Evolutionary conservation across 495 filamentous ascomycete genomes (phyloP).

Genomic region (Tetracladium setigerum): DNA sequence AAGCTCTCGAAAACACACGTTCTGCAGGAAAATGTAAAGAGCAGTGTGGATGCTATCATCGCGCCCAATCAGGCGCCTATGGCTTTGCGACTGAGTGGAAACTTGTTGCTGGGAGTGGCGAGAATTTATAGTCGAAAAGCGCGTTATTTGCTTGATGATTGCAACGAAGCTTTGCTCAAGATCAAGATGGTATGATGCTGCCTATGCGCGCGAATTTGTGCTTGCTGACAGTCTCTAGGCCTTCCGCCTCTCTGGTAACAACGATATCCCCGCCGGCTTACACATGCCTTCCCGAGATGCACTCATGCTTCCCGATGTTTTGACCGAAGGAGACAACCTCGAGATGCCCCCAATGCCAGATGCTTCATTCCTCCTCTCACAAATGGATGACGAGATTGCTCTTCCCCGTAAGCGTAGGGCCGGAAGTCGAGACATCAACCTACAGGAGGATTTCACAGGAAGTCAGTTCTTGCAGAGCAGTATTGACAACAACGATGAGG

Average conservation of each 20-base stretch:
- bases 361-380: conserved; percentile 64
- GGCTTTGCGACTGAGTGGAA: conserved; percentile 87
- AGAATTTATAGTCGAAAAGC: conserved; percentile 96
- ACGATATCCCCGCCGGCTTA: conserved; percentile 64
- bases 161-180: conserved; percentile 92
- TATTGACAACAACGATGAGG: conserved; percentile 39
- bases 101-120: conserved; percentile 90
- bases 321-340: conserved; percentile 85
- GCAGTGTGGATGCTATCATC: conserved; percentile 90
- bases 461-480: conserved; percentile 65
- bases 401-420: conserved; percentile 49
- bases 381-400: conserved; percentile 46
- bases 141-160: conserved; percentile 91
- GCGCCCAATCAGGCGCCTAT: conserved; percentile 90
- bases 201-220: background rate
- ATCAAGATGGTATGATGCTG: conserved; percentile 80
- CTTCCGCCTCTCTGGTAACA: conserved; percentile 71
- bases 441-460: conserved; percentile 49
- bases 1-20: conserved; percentile 95
- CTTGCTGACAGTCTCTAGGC: conserved; percentile 46
- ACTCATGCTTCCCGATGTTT: conserved; percentile 75
- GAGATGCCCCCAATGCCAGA: conserved; percentile 57
- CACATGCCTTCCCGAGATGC: conserved; percentile 57
- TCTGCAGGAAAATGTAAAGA: conserved; percentile 83
- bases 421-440: conserved; percentile 57